Evolutionary conservation across 176 grass and related monocot species (phyloP), one percentile per base, ranked within the genome.

Genomic region (Paspalum vaginatum): DNA sequence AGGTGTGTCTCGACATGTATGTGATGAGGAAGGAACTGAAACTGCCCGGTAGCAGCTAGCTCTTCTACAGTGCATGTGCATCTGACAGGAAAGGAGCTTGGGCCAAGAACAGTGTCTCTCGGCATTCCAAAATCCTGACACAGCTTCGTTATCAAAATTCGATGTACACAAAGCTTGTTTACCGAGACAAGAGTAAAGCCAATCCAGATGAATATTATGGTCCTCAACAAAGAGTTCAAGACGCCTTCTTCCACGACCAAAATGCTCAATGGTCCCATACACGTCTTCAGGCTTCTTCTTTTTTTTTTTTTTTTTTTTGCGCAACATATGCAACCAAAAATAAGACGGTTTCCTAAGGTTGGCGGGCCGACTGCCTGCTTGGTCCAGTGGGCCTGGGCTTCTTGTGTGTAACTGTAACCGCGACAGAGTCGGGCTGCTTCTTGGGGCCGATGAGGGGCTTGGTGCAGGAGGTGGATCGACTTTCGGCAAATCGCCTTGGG

Each of bases 201-300:
- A 94, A 42, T 91, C 91, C 0, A 85, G 85, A 3, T 91, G 89
- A 37, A 97, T 94, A 20, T 94, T 97, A 79, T 94, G 91, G 66
- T 97, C 94, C 81, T 94, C 94, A 17, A 91, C 91, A 68, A 94
- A 97, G 57, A 97, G 88, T 45, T 94, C 94, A 79, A 97, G 89
- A 26, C 89, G 81, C 70, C 91, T 92, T 88, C 58, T 94, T 44
- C 91, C 91, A 70, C 92, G 88, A 79, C 91, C 89, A 82, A 97
- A 97, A 90, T 94, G 95, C 83, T 97, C 95, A 57, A 97, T 97
- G 58, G 94, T 94, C 67, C 83, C 88, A 61, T 97, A 97, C 87
- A 94, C 90, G 64, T 97, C 95, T 26, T 92, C 95, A 54, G 32
- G 32, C 32, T 32, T n/a, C n/a, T n/a, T n/a, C n/a, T n/a, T n/a